Evolutionary conservation across 371 early-diverging fungal genomes (phyloP).

Genomic region (Nematocida sp.): DNA sequence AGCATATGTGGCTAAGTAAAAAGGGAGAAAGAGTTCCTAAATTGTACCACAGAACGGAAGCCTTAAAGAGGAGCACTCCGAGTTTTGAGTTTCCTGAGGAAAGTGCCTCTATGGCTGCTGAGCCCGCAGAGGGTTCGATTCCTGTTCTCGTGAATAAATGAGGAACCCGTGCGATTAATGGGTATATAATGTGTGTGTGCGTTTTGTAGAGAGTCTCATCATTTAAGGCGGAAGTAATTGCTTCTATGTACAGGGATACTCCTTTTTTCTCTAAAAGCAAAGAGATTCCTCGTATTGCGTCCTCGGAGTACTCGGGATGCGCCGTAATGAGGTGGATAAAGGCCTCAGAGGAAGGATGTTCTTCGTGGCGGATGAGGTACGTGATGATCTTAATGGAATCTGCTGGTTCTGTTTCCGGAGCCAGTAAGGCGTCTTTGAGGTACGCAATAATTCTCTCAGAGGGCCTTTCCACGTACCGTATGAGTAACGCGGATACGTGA

Average conservation of each 20-base stretch:
- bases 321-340: constrained; percentile 44
- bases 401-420: constrained; percentile 39
- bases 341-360: background rate
- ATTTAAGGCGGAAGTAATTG: constrained; percentile 37
- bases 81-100: constrained; percentile 12
- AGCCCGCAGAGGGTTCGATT: constrained; percentile 27
- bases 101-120: constrained; percentile 9
- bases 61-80: constrained; percentile 23
- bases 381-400: constrained; percentile 36
- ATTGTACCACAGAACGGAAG: constrained; percentile 38
- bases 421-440: constrained; percentile 12
- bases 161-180: constrained; percentile 19
- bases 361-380: constrained; percentile 22
- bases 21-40: constrained; percentile 5
- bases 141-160: constrained; percentile 26
- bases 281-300: constrained; percentile 36
- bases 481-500: constrained; percentile 7
- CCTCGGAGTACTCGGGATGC: constrained; percentile 49
- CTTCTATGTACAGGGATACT: constrained; percentile 20
- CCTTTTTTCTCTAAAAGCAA: constrained; percentile 15
- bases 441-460: background rate
- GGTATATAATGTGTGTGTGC: constrained; percentile 42
- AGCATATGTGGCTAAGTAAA: background rate
- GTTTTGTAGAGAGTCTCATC: constrained; percentile 53
- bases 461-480: background rate